Base-by-base conservation (phyloP, 2,329 filamentous ascomycete genomes). In the Didymosphaeria variabile region DNA sequence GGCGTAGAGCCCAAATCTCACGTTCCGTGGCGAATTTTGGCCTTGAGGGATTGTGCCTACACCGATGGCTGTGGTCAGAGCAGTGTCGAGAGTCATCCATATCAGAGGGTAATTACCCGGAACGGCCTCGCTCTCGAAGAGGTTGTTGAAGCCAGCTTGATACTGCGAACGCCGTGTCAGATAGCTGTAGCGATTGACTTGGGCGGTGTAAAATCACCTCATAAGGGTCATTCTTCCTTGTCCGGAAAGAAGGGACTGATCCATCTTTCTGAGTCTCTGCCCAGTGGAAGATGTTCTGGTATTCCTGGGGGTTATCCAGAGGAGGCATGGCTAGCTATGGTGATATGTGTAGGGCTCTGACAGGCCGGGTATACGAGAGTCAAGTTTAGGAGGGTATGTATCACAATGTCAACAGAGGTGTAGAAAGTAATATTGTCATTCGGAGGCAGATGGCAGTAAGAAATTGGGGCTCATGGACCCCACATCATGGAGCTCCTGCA, bases 201-300 rank as follows among this genome's bases (percentile, higher is more conserved):
- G 19, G 10, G 17, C 13, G 21, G 5, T 52, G 68, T 49, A 19
- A 61, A 69, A 68, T 66, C 74, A 82, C 81, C 73, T 83, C 73
- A 70, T 86, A 86, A 38, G 83, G 84, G 69, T 86, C 84, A 64
- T 85, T 87, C 74, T 75, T 85, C 72, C 80, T 82, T 62, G 79
- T 81, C 3, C 76, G 79, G 65, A 87, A 88, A 0, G 85, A 86
- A 12, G 85, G 85, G 29, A 87, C 81, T 0, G 78, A 68, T 0
- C 82, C 86, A 69, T 87, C 81, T 68, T 87, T 82, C 65, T 88
- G 86, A n/a, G 85, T 87, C 69, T 86, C 85, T 0, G 85, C 86
- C 86, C 86, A 88, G 69, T 78, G 76, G 64, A 78, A 78, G 51
- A 77, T 77, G 19, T 74, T 68, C 60, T 78, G 75, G 54, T 77